Evolutionary conservation across 805 yeast species (phyloP), one percentile per base, ranked within the genome.

Genomic region (Scheffersomyces spartinae): DNA sequence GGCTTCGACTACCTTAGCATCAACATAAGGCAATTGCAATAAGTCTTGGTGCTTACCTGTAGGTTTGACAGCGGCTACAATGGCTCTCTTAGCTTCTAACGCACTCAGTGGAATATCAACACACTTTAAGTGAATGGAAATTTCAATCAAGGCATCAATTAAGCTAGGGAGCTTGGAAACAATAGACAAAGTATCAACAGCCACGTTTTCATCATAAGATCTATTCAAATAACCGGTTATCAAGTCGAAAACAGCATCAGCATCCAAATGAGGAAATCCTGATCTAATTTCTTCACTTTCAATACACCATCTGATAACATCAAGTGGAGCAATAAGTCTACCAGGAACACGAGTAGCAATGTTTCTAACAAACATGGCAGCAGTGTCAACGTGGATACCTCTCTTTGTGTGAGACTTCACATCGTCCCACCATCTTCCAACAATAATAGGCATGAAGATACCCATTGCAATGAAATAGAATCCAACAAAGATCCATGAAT

Each of bases 401-500:
- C 71, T 73, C 39, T 76, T 81, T 15, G 95, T 91, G 43, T 72
- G 74, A 3, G 78, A 59, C 46, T 78, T 80, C 26, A 84, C 83
- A 28, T 71, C 74, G 23, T 62, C 61, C 99, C 99, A 91, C 95
- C 96, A 88, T 15, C 62, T 59, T 20, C 84, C 80, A 16, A 93
- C 97, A 24, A 80, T 51, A 27, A 61, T 60, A 3, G 98, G 98
- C 29, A 91, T 64, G 4, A 82, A 59, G 4, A 79, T 61, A 12
- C 93, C 95, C 39, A 91, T 74, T 22, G 83, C 49, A 6, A 69
- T 35, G 26, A 84, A 71, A 49, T 91, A 91, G 4, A 65, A 37
- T 2, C 69, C 49, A 9, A 77, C 65, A 32, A 84, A 58, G 13
- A 78, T 40, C 3, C 77, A 68, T 4, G 93, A 75, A 13, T 75